Evolutionary conservation across 257 asterid species (phyloP), one percentile per base, ranked within the genome.

Genomic region (Buddleja alternifolia): DNA sequence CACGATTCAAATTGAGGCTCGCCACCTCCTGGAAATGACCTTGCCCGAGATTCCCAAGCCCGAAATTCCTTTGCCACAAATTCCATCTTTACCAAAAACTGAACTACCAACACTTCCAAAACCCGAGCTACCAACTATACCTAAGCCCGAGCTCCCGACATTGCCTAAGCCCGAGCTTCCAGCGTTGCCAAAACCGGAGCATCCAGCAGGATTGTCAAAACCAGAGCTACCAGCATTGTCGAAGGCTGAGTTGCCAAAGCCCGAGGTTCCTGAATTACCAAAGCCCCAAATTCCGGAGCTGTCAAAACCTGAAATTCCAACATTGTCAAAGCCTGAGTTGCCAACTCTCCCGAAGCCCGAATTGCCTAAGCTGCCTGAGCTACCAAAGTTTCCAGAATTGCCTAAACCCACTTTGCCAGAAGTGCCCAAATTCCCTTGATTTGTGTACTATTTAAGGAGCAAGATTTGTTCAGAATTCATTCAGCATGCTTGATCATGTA

Each of bases 301-400:
- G 10, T 61, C 75, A 8, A 60, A 32, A 29, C 67, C 66, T 5
- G 50, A 44, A 9, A 7, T 56, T 10, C 77, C 81, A 32, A 64
- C 24, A 3, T 12, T 54, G 4, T 66, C 73, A 10, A 55, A 67
- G 32, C 78, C 75, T 0, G 72, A 72, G 51, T 4, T 69, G 6
- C 79, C 82, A 19, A 8, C 63, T 3, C 7, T 73, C 8, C 73
- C 81, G 8, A 73, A 77, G 42, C 75, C 70, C 1, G 72, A 67
- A 8, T 8, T 54, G 37, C 76, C 82, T 1, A 41, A 64, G 16
- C 14, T 76, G 1, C 84, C 82, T 24, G 71, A 66, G 41, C 40
- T 66, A 2, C 78, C 86, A 7, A 77, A 80, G 21, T 44, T 54
- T 6, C 83, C 80, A 39, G 75, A 75, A 60, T n/a, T 76, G 42